Conservation (phyloP, 257 asterid species). For the Solanum clarkiae region DNA sequence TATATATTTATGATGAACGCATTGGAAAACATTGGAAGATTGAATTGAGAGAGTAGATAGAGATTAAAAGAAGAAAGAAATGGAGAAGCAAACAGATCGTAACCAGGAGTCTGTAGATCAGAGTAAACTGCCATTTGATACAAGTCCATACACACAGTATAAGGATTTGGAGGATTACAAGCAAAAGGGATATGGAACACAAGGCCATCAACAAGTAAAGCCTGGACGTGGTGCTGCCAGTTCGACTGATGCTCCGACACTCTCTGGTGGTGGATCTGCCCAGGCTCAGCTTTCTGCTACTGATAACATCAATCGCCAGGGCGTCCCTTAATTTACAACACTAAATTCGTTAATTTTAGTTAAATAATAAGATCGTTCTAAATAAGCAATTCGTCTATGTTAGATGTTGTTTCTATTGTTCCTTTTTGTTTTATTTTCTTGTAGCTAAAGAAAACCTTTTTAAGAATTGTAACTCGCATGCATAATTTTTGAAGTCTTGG, state of each 20-base stretch:
- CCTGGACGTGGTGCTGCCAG: constrained; percentile 83
- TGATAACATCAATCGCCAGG: constrained; percentile 18
- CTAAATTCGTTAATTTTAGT: neutral
- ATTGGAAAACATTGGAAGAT: neutral
- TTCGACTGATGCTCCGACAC: constrained; percentile 86
- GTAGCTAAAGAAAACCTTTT: neutral
- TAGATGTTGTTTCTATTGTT: neutral
- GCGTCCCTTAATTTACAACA: constrained; percentile 3
- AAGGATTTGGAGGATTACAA: constrained; percentile 84
- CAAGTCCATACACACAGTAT: constrained; percentile 80
- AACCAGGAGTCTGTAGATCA: neutral
- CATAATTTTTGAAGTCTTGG: neutral
- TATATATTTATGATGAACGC: neutral
- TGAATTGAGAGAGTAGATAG: neutral
- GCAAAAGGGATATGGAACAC: constrained; percentile 61
- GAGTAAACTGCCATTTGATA: neutral
- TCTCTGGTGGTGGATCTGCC: constrained; percentile 15
- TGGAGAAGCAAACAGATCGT: constrained; percentile 22
- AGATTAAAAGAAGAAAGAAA: neutral
- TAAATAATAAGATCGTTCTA: neutral
- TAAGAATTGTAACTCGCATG: too few relatives aligned
- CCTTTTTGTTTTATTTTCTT: neutral
- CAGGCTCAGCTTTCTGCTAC: constrained; percentile 25
- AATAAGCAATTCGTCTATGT: neutral
- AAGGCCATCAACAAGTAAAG: constrained; percentile 64